Evolutionary conservation across 805 yeast genomes (phyloP).

Genomic region (Cyberlindnera amylophila): DNA sequence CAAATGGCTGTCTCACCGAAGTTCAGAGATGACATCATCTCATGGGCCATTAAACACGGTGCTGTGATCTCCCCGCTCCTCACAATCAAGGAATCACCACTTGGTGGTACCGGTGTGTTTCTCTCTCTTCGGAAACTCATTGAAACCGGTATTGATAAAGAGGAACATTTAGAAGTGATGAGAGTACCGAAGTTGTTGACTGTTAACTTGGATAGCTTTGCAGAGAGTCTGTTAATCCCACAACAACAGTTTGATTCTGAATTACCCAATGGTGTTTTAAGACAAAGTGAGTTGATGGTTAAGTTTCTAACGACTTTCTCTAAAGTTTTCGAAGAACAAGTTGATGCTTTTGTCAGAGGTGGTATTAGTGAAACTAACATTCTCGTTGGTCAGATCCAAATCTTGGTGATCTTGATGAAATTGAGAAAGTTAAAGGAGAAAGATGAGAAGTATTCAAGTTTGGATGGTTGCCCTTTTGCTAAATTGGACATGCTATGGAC

Average conservation of each 20-base stretch:
- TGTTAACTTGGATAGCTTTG: slow-evolving; percentile 32
- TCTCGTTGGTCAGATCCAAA: slow-evolving; percentile 26
- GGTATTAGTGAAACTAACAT: slow-evolving; percentile 27
- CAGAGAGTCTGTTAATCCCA: slow-evolving; percentile 14
- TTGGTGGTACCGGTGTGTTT: slow-evolving; percentile 38
- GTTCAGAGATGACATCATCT: slow-evolving; percentile 14
- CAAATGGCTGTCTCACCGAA: slow-evolving; percentile 8
- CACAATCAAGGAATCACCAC: slow-evolving; percentile 22
- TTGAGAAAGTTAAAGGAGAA: slow-evolving; percentile 1
- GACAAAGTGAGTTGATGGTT: slow-evolving; percentile 18
- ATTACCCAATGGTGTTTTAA: slow-evolving; percentile 9
- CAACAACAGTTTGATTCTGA: slow-evolving; percentile 18
- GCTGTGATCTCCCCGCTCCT: slow-evolving; percentile 10
- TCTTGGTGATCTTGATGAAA: slow-evolving; percentile 18
- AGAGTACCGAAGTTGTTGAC: slow-evolving; percentile 35
- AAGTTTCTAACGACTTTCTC: slow-evolving; percentile 22
- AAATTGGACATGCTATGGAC: slow-evolving; percentile 31
- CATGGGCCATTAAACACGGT: slow-evolving; percentile 16
- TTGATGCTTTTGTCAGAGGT: slow-evolving; percentile 22
- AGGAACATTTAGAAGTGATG: slow-evolving; percentile 31
- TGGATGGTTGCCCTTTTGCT: slow-evolving; percentile 24
- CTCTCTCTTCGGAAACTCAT: slow-evolving; percentile 12
- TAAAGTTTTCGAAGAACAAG: slow-evolving; percentile 16
- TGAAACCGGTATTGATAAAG: slow-evolving; percentile 3
- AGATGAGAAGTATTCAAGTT: slow-evolving; percentile 2